phyloP scores from a whole-genome alignment of 2,329 filamentous ascomycete species.

The Cordyceps pruinosa region DNA sequence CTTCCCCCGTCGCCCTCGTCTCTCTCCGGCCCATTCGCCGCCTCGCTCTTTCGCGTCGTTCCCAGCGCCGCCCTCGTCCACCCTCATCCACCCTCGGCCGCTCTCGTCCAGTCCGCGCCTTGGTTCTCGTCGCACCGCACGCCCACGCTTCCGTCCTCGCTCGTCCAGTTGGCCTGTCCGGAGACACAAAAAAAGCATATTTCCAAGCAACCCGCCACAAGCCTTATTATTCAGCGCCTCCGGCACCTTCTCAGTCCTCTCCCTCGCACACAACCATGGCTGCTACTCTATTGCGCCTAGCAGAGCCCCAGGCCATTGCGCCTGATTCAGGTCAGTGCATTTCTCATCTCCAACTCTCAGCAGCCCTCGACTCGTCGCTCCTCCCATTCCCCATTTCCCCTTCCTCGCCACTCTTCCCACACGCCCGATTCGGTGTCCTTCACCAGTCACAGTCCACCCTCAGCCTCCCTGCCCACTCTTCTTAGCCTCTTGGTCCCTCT shows the following conservation, averaged over 20 bases:
- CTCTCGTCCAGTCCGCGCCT: not conserved
- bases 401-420: slow-evolving; percentile 8
- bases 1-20: not conserved
- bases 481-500: slow-evolving; percentile 3
- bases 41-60: slow-evolving; percentile 11
- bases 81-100: too few species aligned
- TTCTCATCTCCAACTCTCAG: not conserved
- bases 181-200: not conserved
- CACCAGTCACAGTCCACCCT: not conserved
- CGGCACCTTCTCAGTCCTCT: not conserved
- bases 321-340: slow-evolving; percentile 11
- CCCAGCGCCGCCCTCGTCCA: not conserved
- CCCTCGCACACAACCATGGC: slow-evolving; percentile 3
- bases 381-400: not conserved
- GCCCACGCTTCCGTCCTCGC: not conserved
- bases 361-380: not conserved
- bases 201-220: not conserved
- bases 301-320: slow-evolving; percentile 1
- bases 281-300: slow-evolving; percentile 1
- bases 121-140: not conserved
- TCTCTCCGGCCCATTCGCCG: not conserved
- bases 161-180: not conserved
- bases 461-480: slow-evolving; percentile 7
- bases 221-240: not conserved
- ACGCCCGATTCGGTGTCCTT: not conserved